Percentiles rank a stretch among this genome's conserved stretches.
phyloP scores from a whole-genome alignment of 2,329 filamentous ascomycete genomes.

The Cordyceps farinosa region DNA sequence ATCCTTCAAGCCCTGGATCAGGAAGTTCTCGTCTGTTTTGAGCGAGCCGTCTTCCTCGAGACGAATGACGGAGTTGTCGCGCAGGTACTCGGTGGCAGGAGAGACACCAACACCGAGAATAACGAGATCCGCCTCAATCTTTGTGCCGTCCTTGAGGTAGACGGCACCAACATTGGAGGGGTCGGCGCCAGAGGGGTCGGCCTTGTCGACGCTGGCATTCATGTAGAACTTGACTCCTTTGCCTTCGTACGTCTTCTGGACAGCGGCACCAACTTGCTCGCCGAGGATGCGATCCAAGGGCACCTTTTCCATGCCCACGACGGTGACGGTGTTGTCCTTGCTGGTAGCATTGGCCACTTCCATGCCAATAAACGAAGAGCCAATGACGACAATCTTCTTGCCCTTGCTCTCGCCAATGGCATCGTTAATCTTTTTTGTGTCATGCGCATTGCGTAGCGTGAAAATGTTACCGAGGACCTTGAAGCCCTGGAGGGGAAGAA shows the following conservation, averaged over 20 bases:
- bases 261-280: constrained; percentile 71
- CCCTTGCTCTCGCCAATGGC: constrained; percentile 76
- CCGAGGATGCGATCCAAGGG: constrained; percentile 88
- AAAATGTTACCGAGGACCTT: constrained; percentile 87
- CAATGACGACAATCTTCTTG: constrained; percentile 90
- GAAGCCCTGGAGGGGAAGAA: constrained; percentile 77
- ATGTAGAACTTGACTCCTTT: constrained; percentile 88
- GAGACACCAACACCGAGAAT: constrained; percentile 86
- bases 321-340: constrained; percentile 77
- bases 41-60: constrained; percentile 85
- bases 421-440: constrained; percentile 67
- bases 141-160: constrained; percentile 79
- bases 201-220: constrained; percentile 76
- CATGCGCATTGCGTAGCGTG: constrained; percentile 70
- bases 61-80: constrained; percentile 63
- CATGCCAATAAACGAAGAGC: constrained; percentile 96
- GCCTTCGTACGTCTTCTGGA: constrained; percentile 75
- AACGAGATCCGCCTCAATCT: constrained; percentile 81
- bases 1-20: constrained; percentile 70
- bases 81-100: constrained; percentile 80
- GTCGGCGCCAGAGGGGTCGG: constrained; percentile 65
- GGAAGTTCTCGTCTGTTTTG: constrained; percentile 74
- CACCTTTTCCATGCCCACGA: constrained; percentile 82
- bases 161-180: constrained; percentile 74
- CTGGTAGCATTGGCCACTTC: constrained; percentile 83